These are phyloP conservation scores for Sutorius australiensis DNA, from an alignment of 768 basidiomycete species.

Conservation along the genomic window DNA sequence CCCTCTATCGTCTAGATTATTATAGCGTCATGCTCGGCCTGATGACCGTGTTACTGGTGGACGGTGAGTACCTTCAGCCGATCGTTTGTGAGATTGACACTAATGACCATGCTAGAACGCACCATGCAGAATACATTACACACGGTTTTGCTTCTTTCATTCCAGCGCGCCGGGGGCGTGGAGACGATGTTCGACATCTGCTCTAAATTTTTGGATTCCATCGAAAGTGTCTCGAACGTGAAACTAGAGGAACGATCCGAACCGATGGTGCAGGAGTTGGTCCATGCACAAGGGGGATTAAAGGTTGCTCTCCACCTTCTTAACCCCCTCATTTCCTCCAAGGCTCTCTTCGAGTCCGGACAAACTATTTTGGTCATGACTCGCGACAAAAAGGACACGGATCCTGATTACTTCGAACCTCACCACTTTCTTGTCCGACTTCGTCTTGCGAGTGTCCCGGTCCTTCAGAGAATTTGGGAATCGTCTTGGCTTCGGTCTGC, in stretches of 20 bases:
- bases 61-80: conserved; percentile 39
- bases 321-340: conserved; percentile 70
- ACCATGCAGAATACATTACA: conserved; percentile 70
- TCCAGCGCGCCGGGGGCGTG: conserved; percentile 70
- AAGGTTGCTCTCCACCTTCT: conserved; percentile 80
- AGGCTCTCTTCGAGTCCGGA: conserved; percentile 77
- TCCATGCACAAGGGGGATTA: conserved; percentile 74
- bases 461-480: conserved; percentile 72
- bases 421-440: conserved; percentile 84
- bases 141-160: conserved; percentile 74
- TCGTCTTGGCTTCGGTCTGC: conserved; percentile 76
- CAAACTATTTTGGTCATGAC: conserved; percentile 73
- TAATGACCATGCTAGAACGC: conserved; percentile 52
- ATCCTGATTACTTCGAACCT: conserved; percentile 78
- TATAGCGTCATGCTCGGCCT: conserved; percentile 54
- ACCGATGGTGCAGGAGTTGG: conserved; percentile 56
- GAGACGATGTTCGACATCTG: conserved; percentile 61
- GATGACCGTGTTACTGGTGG: conserved; percentile 50
- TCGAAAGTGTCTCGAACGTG: conserved; percentile 49
- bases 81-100: background rate
- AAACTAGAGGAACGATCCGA: conserved; percentile 57
- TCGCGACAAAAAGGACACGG: conserved; percentile 75
- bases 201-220: conserved; percentile 48
- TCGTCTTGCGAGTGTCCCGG: conserved; percentile 65
- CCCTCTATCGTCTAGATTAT: conserved; percentile 44